These are phyloP conservation scores for Colletotrichum australisinense DNA, from an alignment of 2,329 filamentous ascomycete genomes.

Conservation along the genomic window DNA sequence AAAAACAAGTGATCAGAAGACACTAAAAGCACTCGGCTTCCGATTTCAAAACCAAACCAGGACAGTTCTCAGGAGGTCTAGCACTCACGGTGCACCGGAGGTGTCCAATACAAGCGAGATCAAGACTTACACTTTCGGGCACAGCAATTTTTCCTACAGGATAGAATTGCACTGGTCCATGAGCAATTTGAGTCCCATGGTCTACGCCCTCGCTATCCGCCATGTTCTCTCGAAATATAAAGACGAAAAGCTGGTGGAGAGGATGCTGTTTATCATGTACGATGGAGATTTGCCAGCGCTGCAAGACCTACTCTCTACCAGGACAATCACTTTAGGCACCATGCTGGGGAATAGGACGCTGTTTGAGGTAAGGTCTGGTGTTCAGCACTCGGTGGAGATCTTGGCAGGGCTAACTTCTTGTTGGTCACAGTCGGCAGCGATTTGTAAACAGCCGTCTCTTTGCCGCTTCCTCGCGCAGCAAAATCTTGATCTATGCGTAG, in stretches of 20 bases:
- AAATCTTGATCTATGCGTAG: background rate
- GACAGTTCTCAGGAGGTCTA: background rate
- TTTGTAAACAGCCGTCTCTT: background rate
- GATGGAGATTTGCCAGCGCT: background rate
- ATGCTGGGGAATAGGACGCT: background rate
- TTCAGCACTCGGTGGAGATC: too few relatives aligned
- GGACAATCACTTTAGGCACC: background rate
- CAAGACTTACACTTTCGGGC: background rate
- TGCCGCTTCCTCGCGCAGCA: slow-evolving; percentile 10
- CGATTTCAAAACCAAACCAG: background rate
- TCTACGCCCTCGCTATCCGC: background rate
- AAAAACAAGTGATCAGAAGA: background rate
- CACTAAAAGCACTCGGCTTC: background rate
- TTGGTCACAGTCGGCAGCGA: background rate
- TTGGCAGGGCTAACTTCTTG: background rate
- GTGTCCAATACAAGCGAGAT: background rate
- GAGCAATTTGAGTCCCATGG: background rate
- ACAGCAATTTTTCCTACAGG: background rate
- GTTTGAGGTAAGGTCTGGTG: background rate
- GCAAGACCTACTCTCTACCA: background rate
- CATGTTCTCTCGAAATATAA: background rate
- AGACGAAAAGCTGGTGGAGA: background rate
- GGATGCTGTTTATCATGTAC: background rate
- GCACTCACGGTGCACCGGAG: background rate
- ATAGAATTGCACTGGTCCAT: background rate